A percentile compares a stretch with the other conserved stretches of the same genome.
Conservation (phyloP, 371 early-diverging fungal species). For the Apophysomyces variabilis region DNA sequence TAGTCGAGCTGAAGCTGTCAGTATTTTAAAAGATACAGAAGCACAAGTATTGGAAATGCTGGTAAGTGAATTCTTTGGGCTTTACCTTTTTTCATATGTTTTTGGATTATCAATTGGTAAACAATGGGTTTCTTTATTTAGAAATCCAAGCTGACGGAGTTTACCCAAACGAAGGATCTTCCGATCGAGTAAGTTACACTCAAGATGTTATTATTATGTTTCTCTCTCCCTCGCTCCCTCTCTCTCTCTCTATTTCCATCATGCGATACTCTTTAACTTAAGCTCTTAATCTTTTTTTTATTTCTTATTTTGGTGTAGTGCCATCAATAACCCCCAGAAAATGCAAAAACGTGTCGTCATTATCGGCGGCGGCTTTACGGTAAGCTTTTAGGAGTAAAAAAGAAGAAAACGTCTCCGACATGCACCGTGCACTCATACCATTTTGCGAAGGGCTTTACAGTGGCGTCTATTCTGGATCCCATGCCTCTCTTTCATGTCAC, state of each 20-base stretch:
- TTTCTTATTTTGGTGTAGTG: neutral
- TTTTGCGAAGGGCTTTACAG: slow-evolving; percentile 44
- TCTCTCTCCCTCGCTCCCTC: no score
- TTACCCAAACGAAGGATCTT: slow-evolving; percentile 13
- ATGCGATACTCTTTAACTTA: neutral
- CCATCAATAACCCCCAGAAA: slow-evolving; percentile 10
- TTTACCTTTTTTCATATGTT: neutral
- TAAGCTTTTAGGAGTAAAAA: slow-evolving; percentile 20
- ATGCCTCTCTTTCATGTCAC: slow-evolving; percentile 53
- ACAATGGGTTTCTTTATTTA: slow-evolving; percentile 4
- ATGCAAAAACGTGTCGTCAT: slow-evolving; percentile 38
- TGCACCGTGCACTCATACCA: neutral
- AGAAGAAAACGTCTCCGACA: neutral
- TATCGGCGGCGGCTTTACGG: slow-evolving; percentile 54
- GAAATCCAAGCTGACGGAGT: slow-evolving; percentile 26
- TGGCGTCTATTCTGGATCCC: slow-evolving; percentile 49
- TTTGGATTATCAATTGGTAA: neutral
- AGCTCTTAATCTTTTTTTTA: neutral
- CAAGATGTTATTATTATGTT: neutral
- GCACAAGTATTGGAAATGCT: slow-evolving; percentile 35
- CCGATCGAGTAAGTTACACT: slow-evolving; percentile 11
- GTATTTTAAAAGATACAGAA: slow-evolving; percentile 38
- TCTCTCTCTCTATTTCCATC: neutral
- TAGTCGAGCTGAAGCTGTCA: slow-evolving; percentile 25
- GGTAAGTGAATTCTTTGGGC: slow-evolving; percentile 19